Percentiles rank a stretch among this genome's conserved stretches.
These are phyloP conservation scores for Rhodosporidiobolus sp. DNA, from an alignment of 768 basidiomycete genomes.

Conservation along the genomic window DNA sequence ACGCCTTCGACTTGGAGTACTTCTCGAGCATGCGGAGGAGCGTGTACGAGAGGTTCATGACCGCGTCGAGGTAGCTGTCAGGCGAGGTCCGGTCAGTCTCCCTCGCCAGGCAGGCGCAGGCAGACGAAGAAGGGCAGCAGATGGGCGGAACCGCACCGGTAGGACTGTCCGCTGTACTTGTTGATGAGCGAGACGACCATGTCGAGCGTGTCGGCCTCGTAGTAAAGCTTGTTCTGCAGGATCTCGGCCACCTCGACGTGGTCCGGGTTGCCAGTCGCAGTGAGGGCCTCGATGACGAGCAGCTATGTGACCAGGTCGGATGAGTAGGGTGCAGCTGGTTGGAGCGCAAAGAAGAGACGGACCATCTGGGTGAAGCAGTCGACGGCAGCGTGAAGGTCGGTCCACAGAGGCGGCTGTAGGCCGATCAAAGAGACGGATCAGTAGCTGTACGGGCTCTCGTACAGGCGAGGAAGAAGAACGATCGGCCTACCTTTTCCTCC, in stretches of 20 bases:
- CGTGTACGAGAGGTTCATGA: conserved; percentile 76
- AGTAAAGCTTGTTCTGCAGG: conserved; percentile 85
- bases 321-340: neutral
- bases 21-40: conserved; percentile 85
- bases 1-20: conserved; percentile 69
- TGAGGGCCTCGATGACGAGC: conserved; percentile 81
- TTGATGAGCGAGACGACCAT: conserved; percentile 73
- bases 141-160: conserved; percentile 50
- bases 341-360: conserved; percentile 17
- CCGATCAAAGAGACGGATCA: neutral
- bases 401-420: conserved; percentile 85
- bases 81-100: conserved; percentile 42
- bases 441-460: neutral
- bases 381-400: conserved; percentile 86
- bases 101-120: neutral
- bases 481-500: conserved; percentile 73
- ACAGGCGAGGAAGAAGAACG: neutral
- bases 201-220: conserved; percentile 91
- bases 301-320: conserved; percentile 51
- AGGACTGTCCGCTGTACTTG: conserved; percentile 69
- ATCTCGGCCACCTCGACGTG: conserved; percentile 73
- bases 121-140: no score
- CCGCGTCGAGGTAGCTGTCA: conserved; percentile 74
- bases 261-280: conserved; percentile 55
- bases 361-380: conserved; percentile 87